phyloP scores from a whole-genome alignment of 495 filamentous ascomycete genomes.

The Neurospora sp. region DNA sequence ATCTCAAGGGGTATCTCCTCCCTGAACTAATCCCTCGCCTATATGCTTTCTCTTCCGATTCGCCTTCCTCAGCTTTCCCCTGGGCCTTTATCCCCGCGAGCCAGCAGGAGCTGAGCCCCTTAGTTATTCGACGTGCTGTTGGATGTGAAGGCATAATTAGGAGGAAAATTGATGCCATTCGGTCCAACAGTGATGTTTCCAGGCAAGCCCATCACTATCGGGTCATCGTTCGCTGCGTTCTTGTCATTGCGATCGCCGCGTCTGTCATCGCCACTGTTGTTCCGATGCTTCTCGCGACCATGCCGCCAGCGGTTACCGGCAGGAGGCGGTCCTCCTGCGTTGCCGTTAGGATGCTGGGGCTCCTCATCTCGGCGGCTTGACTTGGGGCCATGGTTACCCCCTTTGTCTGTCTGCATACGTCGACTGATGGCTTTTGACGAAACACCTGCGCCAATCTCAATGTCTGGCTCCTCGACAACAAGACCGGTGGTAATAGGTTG shows the following conservation, averaged over 20 bases:
- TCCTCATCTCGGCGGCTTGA: conserved; percentile 51
- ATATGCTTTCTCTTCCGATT: background rate
- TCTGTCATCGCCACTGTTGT: conserved; percentile 34
- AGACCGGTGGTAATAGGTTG: conserved; percentile 69
- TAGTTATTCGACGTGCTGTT: background rate
- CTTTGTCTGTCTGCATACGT: conserved; percentile 69
- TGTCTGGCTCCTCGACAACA: conserved; percentile 93
- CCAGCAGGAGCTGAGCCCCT: no score
- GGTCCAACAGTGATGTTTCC: conserved; percentile 44
- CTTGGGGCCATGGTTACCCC: conserved; percentile 62
- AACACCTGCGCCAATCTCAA: conserved; percentile 94
- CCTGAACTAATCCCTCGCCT: background rate
- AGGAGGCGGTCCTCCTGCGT: conserved; percentile 29
- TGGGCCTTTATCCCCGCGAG: background rate
- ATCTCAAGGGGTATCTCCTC: background rate
- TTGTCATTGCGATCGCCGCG: conserved; percentile 34
- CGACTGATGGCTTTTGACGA: conserved; percentile 90
- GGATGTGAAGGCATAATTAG: conserved; percentile 41
- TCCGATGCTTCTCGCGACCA: conserved; percentile 37
- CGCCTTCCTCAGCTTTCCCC: background rate
- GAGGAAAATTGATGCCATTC: conserved; percentile 59
- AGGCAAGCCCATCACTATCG: conserved; percentile 45
- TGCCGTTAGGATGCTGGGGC: conserved; percentile 31
- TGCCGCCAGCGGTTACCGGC: conserved; percentile 29
- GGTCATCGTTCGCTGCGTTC: conserved; percentile 41